Conservation (phyloP, 192 early-diverging fungal genomes). For the Rhizoclosmatium sp. region DNA sequence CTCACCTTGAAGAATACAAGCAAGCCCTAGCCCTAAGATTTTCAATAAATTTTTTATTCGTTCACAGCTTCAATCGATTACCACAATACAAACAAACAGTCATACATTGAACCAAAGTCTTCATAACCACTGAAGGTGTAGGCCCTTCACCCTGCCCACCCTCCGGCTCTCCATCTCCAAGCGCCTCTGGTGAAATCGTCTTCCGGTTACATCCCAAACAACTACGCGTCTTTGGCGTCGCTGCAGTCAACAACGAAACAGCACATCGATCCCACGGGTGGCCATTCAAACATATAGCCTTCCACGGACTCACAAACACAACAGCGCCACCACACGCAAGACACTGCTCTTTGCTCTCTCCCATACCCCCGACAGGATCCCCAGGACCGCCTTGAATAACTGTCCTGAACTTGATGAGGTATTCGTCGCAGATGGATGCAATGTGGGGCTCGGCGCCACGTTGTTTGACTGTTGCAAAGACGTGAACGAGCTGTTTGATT, state of each 20-base stretch:
- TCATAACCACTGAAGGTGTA: neutral
- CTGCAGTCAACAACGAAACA: slow-evolving; percentile 33
- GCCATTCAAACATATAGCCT: slow-evolving; percentile 33
- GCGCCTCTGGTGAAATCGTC: slow-evolving; percentile 11
- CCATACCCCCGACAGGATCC: neutral
- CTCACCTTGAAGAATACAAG: no score
- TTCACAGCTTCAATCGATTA: slow-evolving; percentile 14
- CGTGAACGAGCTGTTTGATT: neutral
- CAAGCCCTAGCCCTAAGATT: no score
- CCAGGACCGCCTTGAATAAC: neutral
- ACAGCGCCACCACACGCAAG: slow-evolving; percentile 26
- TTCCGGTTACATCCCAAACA: slow-evolving; percentile 34
- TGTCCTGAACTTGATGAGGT: neutral
- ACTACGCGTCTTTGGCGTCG: slow-evolving; percentile 28
- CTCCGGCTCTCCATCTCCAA: neutral
- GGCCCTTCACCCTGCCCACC: neutral
- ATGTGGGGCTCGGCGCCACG: slow-evolving; percentile 1
- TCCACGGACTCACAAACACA: slow-evolving; percentile 21
- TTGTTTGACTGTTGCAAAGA: slow-evolving; percentile 22
- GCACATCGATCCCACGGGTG: slow-evolving; percentile 41
- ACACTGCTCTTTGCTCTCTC: slow-evolving; percentile 29
- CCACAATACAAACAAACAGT: slow-evolving; percentile 38
- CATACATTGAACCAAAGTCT: neutral
- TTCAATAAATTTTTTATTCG: neutral
- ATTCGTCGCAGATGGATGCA: slow-evolving; percentile 8